These are phyloP conservation scores for Emericellopsis atlantica DNA, from an alignment of 2,329 filamentous ascomycete genomes.

Conservation along the genomic window DNA sequence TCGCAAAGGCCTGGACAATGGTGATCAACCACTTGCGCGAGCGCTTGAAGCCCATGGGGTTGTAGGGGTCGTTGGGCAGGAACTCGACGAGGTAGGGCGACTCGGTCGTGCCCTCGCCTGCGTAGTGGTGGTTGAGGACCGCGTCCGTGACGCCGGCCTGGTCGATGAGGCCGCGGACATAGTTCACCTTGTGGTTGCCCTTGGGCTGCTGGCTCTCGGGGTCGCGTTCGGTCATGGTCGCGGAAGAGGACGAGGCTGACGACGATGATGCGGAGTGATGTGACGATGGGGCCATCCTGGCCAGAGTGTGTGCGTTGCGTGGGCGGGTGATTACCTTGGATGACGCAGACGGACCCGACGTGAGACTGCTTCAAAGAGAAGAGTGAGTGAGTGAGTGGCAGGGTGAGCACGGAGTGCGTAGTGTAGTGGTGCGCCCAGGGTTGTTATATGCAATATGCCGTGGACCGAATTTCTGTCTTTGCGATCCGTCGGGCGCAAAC, in stretches of 20 bases:
- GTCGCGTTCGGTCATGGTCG: slow-evolving; percentile 22
- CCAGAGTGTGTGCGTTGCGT: no score
- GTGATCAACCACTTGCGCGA: slow-evolving; percentile 55
- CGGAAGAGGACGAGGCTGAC: slow-evolving; percentile 8
- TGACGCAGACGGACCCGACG: no score
- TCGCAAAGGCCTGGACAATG: slow-evolving; percentile 49
- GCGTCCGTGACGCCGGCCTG: slow-evolving; percentile 44
- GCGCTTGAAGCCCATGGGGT: slow-evolving; percentile 47
- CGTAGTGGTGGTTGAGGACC: slow-evolving; percentile 42
- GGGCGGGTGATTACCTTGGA: no score
- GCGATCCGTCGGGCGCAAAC: no score
- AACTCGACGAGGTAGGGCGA: slow-evolving; percentile 59
- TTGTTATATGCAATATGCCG: no score
- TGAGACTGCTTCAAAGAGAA: no score
- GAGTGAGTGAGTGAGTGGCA: no score
- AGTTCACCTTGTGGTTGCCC: slow-evolving; percentile 18
- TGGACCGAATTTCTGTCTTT: no score
- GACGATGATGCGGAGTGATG: background rate
- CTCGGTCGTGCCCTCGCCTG: slow-evolving; percentile 49
- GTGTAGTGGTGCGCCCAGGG: no score
- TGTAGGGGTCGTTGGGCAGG: slow-evolving; percentile 51
- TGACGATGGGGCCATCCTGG: no score
- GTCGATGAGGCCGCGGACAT: slow-evolving; percentile 42
- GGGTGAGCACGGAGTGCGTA: no score
- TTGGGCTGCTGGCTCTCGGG: slow-evolving; percentile 23